Base-by-base conservation (phyloP, 1,284 basidiomycete genomes). In the Ustilago curta region DNA sequence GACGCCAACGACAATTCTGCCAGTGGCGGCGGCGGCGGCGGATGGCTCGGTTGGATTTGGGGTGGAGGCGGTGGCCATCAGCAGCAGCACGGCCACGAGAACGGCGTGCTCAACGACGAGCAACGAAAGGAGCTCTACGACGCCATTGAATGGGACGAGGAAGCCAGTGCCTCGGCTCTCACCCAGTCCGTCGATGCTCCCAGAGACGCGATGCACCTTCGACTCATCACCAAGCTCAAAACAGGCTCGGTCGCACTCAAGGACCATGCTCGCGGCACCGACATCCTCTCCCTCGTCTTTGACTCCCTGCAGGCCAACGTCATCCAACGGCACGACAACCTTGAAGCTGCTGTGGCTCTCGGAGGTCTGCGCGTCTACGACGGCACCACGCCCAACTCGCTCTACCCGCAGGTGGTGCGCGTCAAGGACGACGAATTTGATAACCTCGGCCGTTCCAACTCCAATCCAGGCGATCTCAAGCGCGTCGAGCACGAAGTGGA, bases 81-180 rank as follows among this genome's bases (percentile, higher is more conserved):
- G 16, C 53, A 79, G 55, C 64, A 70, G 25, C 55, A 72, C 25
- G 73, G 62, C 21, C 31, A 76, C 67, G 53, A 70, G 19, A 45
- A 57, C 9, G 90, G 91, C 12, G 85, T 90, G 27, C 91, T 96
- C 88, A 95, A 93, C 16, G 95, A 95, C 48, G 92, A 96, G 83
- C 94, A 98, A 85, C 91, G 93, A 56, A 92, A 92, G 83, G 91
- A 99, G 86, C 89, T 99, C 27, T 97, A 97, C 86, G 92, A 94
- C 78, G 90, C 93, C 18, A 91, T 99, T 64, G 95, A 99, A 84
- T 98, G 94, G 85, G 93, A 98, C 83, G 82, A 84, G 59, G 57
- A 68, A 19, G 68, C 75, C 21, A 72, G 73, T 43, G 72, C 68
- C 19, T 27, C 63, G 2, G 71, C 79, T 3, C 53, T 77, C 31